Evolutionary conservation across 169 alveolate genomes (phyloP), one percentile per base, ranked within the genome.

Genomic region (Babesia ovis): DNA sequence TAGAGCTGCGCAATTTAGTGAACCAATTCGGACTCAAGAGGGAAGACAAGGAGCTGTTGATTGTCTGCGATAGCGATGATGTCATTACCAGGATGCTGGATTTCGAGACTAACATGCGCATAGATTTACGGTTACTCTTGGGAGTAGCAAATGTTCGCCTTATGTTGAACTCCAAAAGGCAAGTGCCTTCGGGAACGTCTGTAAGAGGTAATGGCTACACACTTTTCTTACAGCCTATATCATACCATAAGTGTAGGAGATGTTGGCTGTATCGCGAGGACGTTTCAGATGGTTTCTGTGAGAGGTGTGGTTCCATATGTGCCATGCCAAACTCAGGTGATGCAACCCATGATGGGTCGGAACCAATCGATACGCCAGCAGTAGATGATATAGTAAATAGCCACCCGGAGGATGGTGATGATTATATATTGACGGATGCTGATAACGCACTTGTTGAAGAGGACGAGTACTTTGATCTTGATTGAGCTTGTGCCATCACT

Each of bases 181-280:
- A 31, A 9, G 31, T 48, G 5, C 56, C 45, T 2, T 29, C 34
- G 2, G 67, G 50, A n/a, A 66, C 39, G 32, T 14, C 62, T 57
- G 20, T 29, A 6, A 55, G 56, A 12, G 53, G 59, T 5, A 25
- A 72, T n/a, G 83, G 74, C 6, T 57, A 34, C 43, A 29, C 23
- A 14, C 11, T 61, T 11, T 37, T 12, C 35, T 9, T 72, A 9
- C 11, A 18, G 4, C 55, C 60, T 23, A 22, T 59, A 9, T 8
- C n/a, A 18, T 72, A 23, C 74, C 18, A 29, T 12, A 79, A 70
- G 50, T 79, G 87, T 39, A 68, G 39, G 46, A 69, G 87, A 57
- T 81, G 89, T 27, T 73, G 89, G 84, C 74, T 81, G 25, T 81
- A 61, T 58, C 54, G 73, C n/a, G 81, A 72, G 35, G 62, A 56